phyloP scores from a whole-genome alignment of 495 filamentous ascomycete genomes.

The Chaetomium tenue region DNA sequence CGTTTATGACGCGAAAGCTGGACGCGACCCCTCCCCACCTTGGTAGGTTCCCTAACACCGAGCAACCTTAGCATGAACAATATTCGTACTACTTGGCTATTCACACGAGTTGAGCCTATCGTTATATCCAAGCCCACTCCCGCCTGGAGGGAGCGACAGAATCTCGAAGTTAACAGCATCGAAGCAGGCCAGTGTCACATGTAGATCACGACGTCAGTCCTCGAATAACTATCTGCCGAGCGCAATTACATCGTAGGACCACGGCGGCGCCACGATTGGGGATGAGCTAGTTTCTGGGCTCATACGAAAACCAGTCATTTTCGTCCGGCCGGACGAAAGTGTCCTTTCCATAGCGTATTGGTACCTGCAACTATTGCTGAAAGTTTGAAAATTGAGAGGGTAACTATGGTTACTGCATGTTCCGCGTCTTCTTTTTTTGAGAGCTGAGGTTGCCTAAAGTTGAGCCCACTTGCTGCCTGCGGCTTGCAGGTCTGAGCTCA shows the following conservation, averaged over 20 bases:
- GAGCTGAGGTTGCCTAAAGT: neutral
- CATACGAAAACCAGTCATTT: neutral
- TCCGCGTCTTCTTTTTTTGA: neutral
- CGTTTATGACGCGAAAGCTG: conserved; percentile 19
- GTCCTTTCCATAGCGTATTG: neutral
- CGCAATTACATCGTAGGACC: neutral
- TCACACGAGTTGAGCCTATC: neutral
- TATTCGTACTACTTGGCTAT: too few species aligned
- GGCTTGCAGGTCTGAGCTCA: neutral
- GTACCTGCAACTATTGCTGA: neutral
- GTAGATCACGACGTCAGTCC: neutral
- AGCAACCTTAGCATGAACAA: conserved; percentile 2
- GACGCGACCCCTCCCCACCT: conserved; percentile 14
- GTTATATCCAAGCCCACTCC: too few species aligned
- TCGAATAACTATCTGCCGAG: neutral
- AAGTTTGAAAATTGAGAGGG: neutral
- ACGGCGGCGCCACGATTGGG: neutral
- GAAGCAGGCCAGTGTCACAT: neutral
- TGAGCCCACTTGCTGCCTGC: conserved; percentile 7
- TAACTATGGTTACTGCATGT: neutral
- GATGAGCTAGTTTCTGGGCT: neutral
- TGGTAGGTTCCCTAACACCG: neutral
- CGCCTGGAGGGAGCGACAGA: neutral
- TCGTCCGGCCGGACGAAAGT: neutral
- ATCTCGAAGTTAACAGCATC: neutral